These are phyloP conservation scores for Novymonas esmeraldas DNA, from an alignment of 208 protist species.

Conservation along the genomic window DNA sequence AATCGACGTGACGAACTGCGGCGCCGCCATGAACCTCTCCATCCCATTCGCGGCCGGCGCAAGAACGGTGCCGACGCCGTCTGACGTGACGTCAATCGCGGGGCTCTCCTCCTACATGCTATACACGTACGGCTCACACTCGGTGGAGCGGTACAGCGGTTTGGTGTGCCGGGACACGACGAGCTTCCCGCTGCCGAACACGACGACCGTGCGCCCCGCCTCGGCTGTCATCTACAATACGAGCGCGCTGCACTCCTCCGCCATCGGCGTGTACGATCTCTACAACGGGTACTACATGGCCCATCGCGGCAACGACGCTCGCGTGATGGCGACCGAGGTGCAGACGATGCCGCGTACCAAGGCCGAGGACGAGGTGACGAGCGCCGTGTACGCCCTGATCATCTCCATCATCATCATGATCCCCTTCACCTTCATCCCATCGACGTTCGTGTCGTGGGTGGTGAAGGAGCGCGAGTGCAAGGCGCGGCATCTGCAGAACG, in stretches of 20 bases:
- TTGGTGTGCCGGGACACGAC: slow-evolving; percentile 41
- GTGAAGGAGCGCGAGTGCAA: slow-evolving; percentile 82
- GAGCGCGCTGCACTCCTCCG: slow-evolving; percentile 43
- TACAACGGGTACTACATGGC: slow-evolving; percentile 44
- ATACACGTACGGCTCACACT: slow-evolving; percentile 44
- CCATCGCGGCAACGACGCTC: slow-evolving; percentile 8
- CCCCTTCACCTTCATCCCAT: slow-evolving; percentile 75
- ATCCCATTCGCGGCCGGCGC: slow-evolving; percentile 29
- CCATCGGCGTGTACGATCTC: slow-evolving; percentile 39
- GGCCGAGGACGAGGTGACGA: slow-evolving; percentile 29
- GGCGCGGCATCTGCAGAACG: slow-evolving; percentile 67
- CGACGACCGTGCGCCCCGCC: background rate
- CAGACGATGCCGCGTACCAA: slow-evolving; percentile 51
- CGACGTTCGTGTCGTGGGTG: slow-evolving; percentile 66
- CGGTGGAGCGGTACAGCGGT: slow-evolving; percentile 43
- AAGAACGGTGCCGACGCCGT: slow-evolving; percentile 9
- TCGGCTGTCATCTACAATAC: slow-evolving; percentile 58
- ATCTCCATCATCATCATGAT: slow-evolving; percentile 68
- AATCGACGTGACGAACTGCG: slow-evolving; percentile 35
- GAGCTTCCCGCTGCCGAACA: background rate
- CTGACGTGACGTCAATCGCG: slow-evolving; percentile 13
- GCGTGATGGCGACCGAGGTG: slow-evolving; percentile 28
- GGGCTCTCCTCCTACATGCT: slow-evolving; percentile 42
- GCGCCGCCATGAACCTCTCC: slow-evolving; percentile 16
- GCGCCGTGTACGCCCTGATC: slow-evolving; percentile 48